Base-by-base conservation (phyloP, 768 basidiomycete species). In the Strobilomyces confusus region DNA sequence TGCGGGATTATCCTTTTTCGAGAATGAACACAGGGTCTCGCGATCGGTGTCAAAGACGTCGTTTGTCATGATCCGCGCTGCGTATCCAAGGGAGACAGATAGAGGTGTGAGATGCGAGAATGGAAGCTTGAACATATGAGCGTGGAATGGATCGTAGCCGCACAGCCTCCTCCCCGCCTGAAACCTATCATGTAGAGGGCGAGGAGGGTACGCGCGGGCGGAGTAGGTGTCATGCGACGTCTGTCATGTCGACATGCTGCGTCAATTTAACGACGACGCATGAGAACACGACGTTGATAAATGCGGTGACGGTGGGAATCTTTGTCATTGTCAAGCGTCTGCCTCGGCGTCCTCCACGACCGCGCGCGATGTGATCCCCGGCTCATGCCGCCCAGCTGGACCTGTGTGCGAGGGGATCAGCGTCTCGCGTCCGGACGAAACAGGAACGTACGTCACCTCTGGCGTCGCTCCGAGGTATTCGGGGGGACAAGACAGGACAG, bases 401-500 rank as follows among this genome's bases (percentile, higher is more conserved):
- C n/a, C 36, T 8, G 19, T 40, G 46, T 25, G 4, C 29, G n/a
- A 15, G 20, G 19, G 37, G n/a, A 9, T 38, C 23, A 23, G 6
- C 13, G 11, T 34, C 15, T 44, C 23, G 44, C 4, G 32, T 17
- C 3, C 14, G 22, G 4, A 32, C 29, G 38, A 50, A 58, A 58
- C 44, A 49, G 45, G 48, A 20, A 34, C 9, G 1, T 13, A 2
- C 17, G 4, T 41, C 52, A 55, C 62, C 49, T 49, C 40, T 25
- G 38, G 3, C 8, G 23, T 45, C 20, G 22, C 20, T 56, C 60
- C 60, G 63, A 50, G n/a, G 25, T 15, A 45, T 14, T 43, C 52
- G 63, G 63, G n/a, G n/a, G n/a, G 49, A 5, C 37, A 61, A 33
- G 2, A 52, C 37, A 51, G 54, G 60, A 30, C 52, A 48, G 3